Evolutionary conservation across 768 basidiomycete genomes (phyloP).

Genomic region (Naganishia onofrii): DNA sequence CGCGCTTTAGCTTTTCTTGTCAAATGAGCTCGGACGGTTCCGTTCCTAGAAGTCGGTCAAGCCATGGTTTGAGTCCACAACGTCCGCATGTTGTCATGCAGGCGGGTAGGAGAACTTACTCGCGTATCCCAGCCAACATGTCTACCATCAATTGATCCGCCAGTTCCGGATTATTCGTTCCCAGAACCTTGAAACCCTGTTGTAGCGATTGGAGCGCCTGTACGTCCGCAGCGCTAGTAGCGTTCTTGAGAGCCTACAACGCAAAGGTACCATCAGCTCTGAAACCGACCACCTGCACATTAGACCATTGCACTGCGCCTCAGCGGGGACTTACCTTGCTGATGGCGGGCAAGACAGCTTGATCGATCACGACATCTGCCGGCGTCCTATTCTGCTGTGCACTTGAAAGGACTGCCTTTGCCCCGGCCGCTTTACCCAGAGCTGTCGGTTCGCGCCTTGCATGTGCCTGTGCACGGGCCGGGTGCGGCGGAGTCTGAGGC

Average conservation of each 20-base stretch:
- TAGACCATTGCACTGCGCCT: too few species aligned
- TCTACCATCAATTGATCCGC: constrained; percentile 86
- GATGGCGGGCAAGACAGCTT: constrained; percentile 77
- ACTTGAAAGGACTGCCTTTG: constrained; percentile 15
- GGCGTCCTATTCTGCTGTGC: constrained; percentile 3
- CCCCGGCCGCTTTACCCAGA: constrained; percentile 93
- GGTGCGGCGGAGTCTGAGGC: neutral
- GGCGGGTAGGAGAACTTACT: constrained; percentile 64
- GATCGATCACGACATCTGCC: constrained; percentile 64
- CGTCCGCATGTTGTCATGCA: too few species aligned
- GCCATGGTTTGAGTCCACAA: neutral
- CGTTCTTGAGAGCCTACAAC: constrained; percentile 48
- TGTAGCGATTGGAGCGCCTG: constrained; percentile 86
- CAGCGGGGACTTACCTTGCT: constrained; percentile 63
- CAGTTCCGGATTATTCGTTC: constrained; percentile 74
- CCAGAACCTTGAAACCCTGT: constrained; percentile 82
- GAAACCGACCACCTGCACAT: too few species aligned
- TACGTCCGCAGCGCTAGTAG: constrained; percentile 82
- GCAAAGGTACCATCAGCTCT: neutral
- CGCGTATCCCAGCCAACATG: constrained; percentile 82
- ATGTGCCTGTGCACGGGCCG: constrained; percentile 26
- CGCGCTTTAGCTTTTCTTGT: constrained; percentile 11
- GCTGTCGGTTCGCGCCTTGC: constrained; percentile 60
- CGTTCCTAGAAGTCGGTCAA: constrained; percentile 6
- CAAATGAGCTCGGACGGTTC: constrained; percentile 31